phyloP scores from a whole-genome alignment of 441 rosid species.

The Lepidium campestre region DNA sequence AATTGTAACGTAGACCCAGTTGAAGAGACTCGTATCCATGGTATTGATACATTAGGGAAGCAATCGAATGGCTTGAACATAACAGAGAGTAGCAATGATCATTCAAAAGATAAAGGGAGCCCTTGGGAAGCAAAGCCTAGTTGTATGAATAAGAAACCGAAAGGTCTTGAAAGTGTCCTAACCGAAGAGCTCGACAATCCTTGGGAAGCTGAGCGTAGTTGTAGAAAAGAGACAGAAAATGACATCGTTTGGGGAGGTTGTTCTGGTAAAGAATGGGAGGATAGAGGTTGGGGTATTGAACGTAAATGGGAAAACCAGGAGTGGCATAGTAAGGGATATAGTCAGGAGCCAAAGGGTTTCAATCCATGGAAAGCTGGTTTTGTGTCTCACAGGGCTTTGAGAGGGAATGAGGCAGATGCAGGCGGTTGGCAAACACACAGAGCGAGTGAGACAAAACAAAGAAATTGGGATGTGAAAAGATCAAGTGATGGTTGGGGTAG shows the following conservation, averaged over 20 bases:
- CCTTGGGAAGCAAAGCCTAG: conserved; percentile 40
- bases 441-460: conserved; percentile 6
- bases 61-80: conserved; percentile 22
- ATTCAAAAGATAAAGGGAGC: conserved; percentile 23
- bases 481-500: conserved; percentile 31
- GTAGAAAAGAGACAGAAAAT: conserved; percentile 21
- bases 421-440: conserved; percentile 29
- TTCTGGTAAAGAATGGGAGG: conserved; percentile 29
- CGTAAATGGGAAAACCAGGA: conserved; percentile 14
- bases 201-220: conserved; percentile 38
- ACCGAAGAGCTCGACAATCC: conserved; percentile 32
- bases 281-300: conserved; percentile 15
- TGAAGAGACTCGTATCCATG: conserved; percentile 25
- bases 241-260: conserved; percentile 31
- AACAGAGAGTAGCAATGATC: conserved; percentile 10
- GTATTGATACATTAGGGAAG: neutral
- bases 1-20: conserved; percentile 14
- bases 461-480: conserved; percentile 25
- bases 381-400: conserved; percentile 17
- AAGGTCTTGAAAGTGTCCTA: conserved; percentile 15
- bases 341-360: conserved; percentile 21
- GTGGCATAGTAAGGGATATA: neutral
- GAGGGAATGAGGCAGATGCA: conserved; percentile 20
- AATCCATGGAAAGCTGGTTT: conserved; percentile 22
- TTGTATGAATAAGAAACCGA: conserved; percentile 21